Base-by-base conservation (phyloP, 2,329 filamentous ascomycete species). In the Scedosporium minutisporum region DNA sequence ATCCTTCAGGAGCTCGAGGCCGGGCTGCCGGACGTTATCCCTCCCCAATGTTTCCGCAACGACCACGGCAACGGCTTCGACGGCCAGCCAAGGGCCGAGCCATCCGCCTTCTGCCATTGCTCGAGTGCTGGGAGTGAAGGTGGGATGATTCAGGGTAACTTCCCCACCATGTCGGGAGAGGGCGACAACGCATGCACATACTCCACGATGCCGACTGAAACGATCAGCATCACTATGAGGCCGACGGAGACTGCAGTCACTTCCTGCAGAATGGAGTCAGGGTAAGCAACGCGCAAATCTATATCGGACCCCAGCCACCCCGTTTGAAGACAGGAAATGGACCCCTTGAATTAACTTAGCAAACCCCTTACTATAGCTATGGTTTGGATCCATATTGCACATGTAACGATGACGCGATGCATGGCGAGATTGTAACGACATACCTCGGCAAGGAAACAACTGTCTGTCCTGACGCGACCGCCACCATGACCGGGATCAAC, bases 321-420 rank as follows among this genome's bases (percentile, higher is more conserved):
- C 27, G 27, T 29, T 29, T 29, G 27, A 29, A 29, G 27, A 29
- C 44, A 23, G 10, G 10, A 12, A 55, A 55, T 23, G 48, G 10
- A 55, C 18, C 48, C 48, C 48, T 25, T 55, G 12, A 55, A 23
- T 23, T 55, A 23, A 55, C 48, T 18, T 23, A 23, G 14, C 12
- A 55, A 55, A 29, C 27, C 48, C 18, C 18, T 55, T 23, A 18
- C 48, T 23, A 23, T 25, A 55, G 48, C 18, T n/a, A 55, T n/a
- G 18, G 48, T 29, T 29, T 29, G 18, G 48, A 55, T 55, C 51
- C 62, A 23, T 63, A 63, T 61, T 63, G 62, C 53, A 63, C 62
- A 38, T 63, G 62, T 42, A 61, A 63, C 21, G 62, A 63, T 57
- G 59, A 60, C 48, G 48, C 46, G 27, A 58, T 63, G 33, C 62